Evolutionary conservation across 2,329 filamentous ascomycete genomes (phyloP).

Genomic region (Diaporthe sp.): DNA sequence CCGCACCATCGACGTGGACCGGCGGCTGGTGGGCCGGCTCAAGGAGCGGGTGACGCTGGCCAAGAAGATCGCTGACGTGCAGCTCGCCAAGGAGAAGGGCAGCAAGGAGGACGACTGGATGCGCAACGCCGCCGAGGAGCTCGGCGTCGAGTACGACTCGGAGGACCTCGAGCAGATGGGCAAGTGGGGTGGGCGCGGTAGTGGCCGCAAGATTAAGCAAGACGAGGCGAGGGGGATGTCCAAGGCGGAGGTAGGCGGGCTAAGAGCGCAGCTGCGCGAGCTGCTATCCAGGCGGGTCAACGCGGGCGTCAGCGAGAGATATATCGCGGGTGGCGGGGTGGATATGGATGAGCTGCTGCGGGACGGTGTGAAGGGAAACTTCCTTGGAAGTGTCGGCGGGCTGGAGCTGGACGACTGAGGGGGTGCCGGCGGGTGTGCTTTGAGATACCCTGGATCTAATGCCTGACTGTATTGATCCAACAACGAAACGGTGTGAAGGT

Average conservation of each 20-base stretch:
- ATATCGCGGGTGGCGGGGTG: slow-evolving; percentile 87
- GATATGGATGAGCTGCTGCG: slow-evolving; percentile 79
- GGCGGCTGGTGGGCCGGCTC: slow-evolving; percentile 81
- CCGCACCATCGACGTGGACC: slow-evolving; percentile 85
- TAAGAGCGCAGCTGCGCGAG: slow-evolving; percentile 80
- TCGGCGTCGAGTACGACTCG: slow-evolving; percentile 94
- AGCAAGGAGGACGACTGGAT: slow-evolving; percentile 89
- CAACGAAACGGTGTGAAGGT: not conserved
- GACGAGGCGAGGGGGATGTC: slow-evolving; percentile 75
- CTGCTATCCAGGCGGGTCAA: slow-evolving; percentile 83
- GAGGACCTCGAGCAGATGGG: slow-evolving; percentile 82
- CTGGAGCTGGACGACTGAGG: slow-evolving; percentile 54
- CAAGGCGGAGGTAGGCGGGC: slow-evolving; percentile 79
- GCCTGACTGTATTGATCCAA: not conserved
- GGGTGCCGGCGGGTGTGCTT: not conserved
- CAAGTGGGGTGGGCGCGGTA: slow-evolving; percentile 76
- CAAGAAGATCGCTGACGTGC: slow-evolving; percentile 88
- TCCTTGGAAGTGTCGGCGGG: slow-evolving; percentile 69
- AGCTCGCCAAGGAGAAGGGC: slow-evolving; percentile 88
- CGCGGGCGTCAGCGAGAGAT: slow-evolving; percentile 87
- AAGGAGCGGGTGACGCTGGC: slow-evolving; percentile 83
- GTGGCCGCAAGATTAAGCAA: slow-evolving; percentile 81
- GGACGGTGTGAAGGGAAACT: slow-evolving; percentile 75
- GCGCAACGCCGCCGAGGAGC: slow-evolving; percentile 86
- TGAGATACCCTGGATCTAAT: slow-evolving; percentile 1